Evolutionary conservation across 805 yeast genomes (phyloP), one percentile per base, ranked within the genome.

Genomic region (Schizosaccharomyces lindneri): DNA sequence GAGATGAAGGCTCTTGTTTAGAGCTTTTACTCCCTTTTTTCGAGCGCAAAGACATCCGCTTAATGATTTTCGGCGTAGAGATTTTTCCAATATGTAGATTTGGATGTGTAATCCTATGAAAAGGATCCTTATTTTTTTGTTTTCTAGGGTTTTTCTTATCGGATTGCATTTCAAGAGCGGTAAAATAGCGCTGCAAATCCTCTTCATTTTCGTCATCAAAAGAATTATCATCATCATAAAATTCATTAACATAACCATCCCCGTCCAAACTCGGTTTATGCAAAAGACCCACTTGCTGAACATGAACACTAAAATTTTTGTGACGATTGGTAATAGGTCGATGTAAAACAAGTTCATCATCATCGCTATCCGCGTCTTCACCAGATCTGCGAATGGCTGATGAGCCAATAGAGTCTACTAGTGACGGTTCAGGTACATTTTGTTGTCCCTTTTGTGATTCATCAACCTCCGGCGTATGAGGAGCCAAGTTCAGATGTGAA

Each of bases 141-240:
- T 57, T 57, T 36, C 21, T 57, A 19, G 17, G 4, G 15, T 57
- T 19, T 11, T 31, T 57, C 32, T 57, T 19, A 19, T 57, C 60
- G 21, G 19, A n/a, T 19, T 57, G 60, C 60, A 57, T 29, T 39
- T 57, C 60, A 5, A 57, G 46, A 29, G 60, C 60, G 4, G 60
- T 57, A n/a, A 39, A 57, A 43, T 39, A 57, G 21, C 60, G 43
- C 11, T 41, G 60, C 13, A 57, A 31, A n/a, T 36, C 60, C n/a
- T 57, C 60, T 21, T 21, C 60, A n/a, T 24, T 21, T 21, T 7
- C 41, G 46, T 57, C 60, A 36, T 57, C 60, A 36, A 29, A 11
- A 24, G 32, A 21, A 51, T 21, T 24, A 17, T 46, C 24, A 21
- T n/a, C 24, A n/a, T 29, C 57, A 21, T 51, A 21, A 17, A 17